Base-by-base conservation (phyloP, 2,329 filamentous ascomycete species). In the Colletotrichum sansevieriae region DNA sequence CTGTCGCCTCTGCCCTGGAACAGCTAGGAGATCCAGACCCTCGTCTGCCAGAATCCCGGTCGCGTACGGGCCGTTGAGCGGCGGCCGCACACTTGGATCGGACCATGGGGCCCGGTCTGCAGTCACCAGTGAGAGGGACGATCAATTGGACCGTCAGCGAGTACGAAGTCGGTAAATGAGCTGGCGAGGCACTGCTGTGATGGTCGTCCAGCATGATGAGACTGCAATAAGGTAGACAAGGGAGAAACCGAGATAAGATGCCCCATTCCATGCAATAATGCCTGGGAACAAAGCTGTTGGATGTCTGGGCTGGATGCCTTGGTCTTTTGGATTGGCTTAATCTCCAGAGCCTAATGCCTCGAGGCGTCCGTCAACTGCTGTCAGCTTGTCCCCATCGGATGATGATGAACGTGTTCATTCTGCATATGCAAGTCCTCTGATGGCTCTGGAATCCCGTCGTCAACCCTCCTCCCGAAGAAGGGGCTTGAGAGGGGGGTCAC, bases 161-260 rank as follows among this genome's bases (percentile, higher is more conserved):
- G 62, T 68, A 68, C 65, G 65, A 65, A 51, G n/a, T 41, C 41
- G 20, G 35, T 29, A 49, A 65, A 68, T 65, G 65, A 55, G 60
- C 54, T 51, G 37, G 41, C 22, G 47, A 22, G 20, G 41, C 65
- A 55, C 65, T 68, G 65, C 62, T 46, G 55, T 44, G 62, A 65
- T 60, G 57, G 46, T 47, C 56, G 29, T 51, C 37, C 10, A 18
- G 55, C 37, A 60, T 56, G 18, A 60, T 60, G 61, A 39, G 29
- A 46, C 43, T 25, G n/a, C 33, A 56, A 65, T 49, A 29, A 51
- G 20, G 65, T 55, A 65, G 25, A 43, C 47, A 49, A 68, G 51
- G 47, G 49, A 44, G 35, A 49, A 52, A 54, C 35, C 54, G 46
- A 58, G 52, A 65, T 35, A 39, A 52, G 46, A 65, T 59, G 54